Evolutionary conservation across 1,284 basidiomycete genomes (phyloP).

Genomic region (Malassezia brasiliensis): DNA sequence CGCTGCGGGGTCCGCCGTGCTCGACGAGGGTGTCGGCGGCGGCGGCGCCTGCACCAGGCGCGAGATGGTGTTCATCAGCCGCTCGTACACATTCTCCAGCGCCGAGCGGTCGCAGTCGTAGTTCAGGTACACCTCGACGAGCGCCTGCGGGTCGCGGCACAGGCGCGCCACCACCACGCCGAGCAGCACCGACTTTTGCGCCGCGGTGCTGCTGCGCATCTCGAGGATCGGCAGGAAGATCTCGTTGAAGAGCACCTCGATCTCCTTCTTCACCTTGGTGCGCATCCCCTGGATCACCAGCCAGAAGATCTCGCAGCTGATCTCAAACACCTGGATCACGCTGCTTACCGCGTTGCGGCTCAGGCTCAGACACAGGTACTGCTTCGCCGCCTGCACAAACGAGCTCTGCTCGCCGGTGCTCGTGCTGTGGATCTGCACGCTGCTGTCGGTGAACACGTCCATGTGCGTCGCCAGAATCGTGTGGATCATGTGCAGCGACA

Average conservation of each 20-base stretch:
- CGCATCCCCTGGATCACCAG: slow-evolving; percentile 83
- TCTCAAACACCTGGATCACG: slow-evolving; percentile 92
- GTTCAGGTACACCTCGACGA: slow-evolving; percentile 48
- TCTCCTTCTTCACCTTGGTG: slow-evolving; percentile 98
- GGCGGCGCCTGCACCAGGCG: slow-evolving; percentile 38
- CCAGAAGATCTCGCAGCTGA: slow-evolving; percentile 98
- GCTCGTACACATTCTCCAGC: slow-evolving; percentile 47
- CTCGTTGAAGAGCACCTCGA: slow-evolving; percentile 92
- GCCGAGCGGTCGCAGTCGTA: slow-evolving; percentile 48
- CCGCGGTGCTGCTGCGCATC: slow-evolving; percentile 90
- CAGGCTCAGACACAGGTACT: slow-evolving; percentile 68
- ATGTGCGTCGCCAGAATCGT: slow-evolving; percentile 42
- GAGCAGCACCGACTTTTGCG: slow-evolving; percentile 53
- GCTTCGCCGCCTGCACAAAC: slow-evolving; percentile 48
- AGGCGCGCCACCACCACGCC: slow-evolving; percentile 36
- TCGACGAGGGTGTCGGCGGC: slow-evolving; percentile 7
- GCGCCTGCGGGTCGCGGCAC: slow-evolving; percentile 43
- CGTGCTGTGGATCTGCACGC: slow-evolving; percentile 41
- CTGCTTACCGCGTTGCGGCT: slow-evolving; percentile 92
- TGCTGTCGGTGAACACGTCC: slow-evolving; percentile 40
- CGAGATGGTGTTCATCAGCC: slow-evolving; percentile 44
- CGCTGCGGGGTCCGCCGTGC: neutral
- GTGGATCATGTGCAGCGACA: slow-evolving; percentile 43
- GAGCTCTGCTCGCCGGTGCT: slow-evolving; percentile 44
- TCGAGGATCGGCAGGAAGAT: slow-evolving; percentile 98